A percentile compares a stretch with the other conserved stretches of the same genome.
phyloP scores from a whole-genome alignment of 2,329 filamentous ascomycete genomes.

The Myrmaecium sp. region DNA sequence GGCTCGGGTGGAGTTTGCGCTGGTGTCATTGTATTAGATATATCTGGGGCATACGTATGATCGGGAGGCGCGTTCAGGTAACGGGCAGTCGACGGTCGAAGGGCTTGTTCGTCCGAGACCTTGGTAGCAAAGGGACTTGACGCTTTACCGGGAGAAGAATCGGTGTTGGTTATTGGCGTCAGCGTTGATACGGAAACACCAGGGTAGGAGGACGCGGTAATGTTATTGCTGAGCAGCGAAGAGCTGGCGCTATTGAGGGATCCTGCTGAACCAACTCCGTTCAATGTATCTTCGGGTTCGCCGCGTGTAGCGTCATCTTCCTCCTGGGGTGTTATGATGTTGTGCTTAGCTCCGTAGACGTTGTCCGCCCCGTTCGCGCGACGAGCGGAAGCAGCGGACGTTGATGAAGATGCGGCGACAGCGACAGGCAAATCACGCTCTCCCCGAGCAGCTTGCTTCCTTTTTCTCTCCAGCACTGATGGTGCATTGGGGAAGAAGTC shows the following conservation, averaged over 20 bases:
- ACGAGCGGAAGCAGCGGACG: too few relatives aligned
- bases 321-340: slow-evolving; percentile 7
- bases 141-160: slow-evolving; percentile 42
- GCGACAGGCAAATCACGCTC: neutral
- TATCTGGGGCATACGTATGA: too few relatives aligned
- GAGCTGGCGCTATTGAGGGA: slow-evolving; percentile 55
- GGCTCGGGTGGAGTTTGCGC: slow-evolving; percentile 25
- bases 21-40: slow-evolving; percentile 27
- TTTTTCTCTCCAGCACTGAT: slow-evolving; percentile 37
- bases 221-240: slow-evolving; percentile 48
- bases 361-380: too few relatives aligned
- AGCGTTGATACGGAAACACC: slow-evolving; percentile 38
- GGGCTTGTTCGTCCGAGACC: slow-evolving; percentile 18
- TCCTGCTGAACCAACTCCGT: slow-evolving; percentile 54
- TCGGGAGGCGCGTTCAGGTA: too few relatives aligned
- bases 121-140: slow-evolving; percentile 34
- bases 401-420: neutral
- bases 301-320: slow-evolving; percentile 42
- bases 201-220: slow-evolving; percentile 36
- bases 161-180: slow-evolving; percentile 49
- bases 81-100: slow-evolving; percentile 14
- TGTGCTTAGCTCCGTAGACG: slow-evolving; percentile 6
- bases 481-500: slow-evolving; percentile 74
- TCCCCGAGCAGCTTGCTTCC: slow-evolving; percentile 11
- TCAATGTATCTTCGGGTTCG: slow-evolving; percentile 45